Conservation (phyloP, 805 yeast species). For the Zygosaccharomyces pseudorouxii region DNA sequence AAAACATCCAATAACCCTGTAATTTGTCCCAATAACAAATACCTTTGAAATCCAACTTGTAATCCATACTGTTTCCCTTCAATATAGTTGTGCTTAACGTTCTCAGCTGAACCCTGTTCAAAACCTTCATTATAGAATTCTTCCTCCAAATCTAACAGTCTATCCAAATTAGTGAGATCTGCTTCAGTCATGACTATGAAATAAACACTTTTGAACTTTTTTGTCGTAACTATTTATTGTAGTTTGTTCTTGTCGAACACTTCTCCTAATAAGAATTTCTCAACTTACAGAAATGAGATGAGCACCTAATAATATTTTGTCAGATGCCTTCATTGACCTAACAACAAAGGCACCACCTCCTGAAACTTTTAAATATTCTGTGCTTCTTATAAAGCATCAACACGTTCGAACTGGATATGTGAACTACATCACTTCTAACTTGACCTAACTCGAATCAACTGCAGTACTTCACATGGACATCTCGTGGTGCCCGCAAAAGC, state of each 20-base stretch:
- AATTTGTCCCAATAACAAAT: slow-evolving; percentile 64
- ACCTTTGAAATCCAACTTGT: slow-evolving; percentile 72
- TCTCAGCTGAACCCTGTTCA: slow-evolving; percentile 62
- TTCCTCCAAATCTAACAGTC: slow-evolving; percentile 53
- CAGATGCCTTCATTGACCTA: too few relatives aligned
- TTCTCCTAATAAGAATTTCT: too few relatives aligned
- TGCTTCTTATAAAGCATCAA: too few relatives aligned
- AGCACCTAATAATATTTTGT: too few relatives aligned
- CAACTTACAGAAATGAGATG: too few relatives aligned
- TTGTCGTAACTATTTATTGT: background rate
- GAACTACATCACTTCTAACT: too few relatives aligned
- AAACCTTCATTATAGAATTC: slow-evolving; percentile 63
- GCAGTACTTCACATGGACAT: too few relatives aligned
- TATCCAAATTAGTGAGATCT: slow-evolving; percentile 42
- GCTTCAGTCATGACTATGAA: background rate
- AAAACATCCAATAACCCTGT: slow-evolving; percentile 45
- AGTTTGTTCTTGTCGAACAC: background rate
- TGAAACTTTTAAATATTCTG: too few relatives aligned
- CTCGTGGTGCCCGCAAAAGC: too few relatives aligned
- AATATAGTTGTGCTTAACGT: slow-evolving; percentile 50
- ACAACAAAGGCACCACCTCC: too few relatives aligned
- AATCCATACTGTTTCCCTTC: slow-evolving; percentile 87
- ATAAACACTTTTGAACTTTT: background rate
- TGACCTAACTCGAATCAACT: too few relatives aligned
- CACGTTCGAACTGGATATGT: too few relatives aligned